Percentiles rank a stretch among this genome's conserved stretches.
Conservation (phyloP, 139 green algal species). For the Astrephomene gubernaculifera region DNA sequence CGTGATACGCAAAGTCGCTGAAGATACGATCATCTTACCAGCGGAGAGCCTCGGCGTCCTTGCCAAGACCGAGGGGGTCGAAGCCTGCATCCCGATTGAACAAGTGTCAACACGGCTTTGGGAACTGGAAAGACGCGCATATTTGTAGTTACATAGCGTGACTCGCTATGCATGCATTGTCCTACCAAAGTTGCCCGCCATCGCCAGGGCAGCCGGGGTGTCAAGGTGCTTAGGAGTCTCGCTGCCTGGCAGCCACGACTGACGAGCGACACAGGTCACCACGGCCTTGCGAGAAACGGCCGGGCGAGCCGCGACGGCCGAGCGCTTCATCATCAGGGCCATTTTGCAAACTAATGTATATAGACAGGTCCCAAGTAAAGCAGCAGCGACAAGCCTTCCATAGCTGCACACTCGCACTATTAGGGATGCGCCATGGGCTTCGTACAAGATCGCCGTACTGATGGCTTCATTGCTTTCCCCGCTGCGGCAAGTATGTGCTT, state of each 20-base stretch:
- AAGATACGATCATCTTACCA: conserved; percentile 55
- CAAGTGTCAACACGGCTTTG: too few relatives aligned
- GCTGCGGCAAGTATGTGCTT: not conserved
- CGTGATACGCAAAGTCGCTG: not conserved
- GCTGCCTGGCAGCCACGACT: conserved; percentile 64
- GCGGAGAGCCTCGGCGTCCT: conserved; percentile 78
- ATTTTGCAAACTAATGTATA: too few relatives aligned
- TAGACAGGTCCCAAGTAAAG: not conserved
- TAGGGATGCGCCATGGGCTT: not conserved
- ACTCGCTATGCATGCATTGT: too few relatives aligned
- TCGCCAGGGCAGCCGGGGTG: conserved; percentile 28
- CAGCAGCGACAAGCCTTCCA: not conserved
- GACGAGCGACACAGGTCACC: conserved; percentile 40
- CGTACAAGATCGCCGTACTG: conserved; percentile 29
- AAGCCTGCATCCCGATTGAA: too few relatives aligned
- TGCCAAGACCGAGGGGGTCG: conserved; percentile 85
- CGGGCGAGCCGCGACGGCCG: conserved; percentile 29
- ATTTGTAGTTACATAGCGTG: too few relatives aligned
- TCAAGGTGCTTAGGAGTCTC: conserved; percentile 66
- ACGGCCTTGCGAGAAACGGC: conserved; percentile 13
- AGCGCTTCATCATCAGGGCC: conserved; percentile 38
- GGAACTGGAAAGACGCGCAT: too few relatives aligned
- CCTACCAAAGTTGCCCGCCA: conserved; percentile 49
- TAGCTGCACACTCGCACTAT: not conserved
- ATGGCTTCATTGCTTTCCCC: too few relatives aligned